Evolutionary conservation across 305 asterid genomes (phyloP), one percentile per base, ranked within the genome.

Genomic region (Nicotiana rustica): DNA sequence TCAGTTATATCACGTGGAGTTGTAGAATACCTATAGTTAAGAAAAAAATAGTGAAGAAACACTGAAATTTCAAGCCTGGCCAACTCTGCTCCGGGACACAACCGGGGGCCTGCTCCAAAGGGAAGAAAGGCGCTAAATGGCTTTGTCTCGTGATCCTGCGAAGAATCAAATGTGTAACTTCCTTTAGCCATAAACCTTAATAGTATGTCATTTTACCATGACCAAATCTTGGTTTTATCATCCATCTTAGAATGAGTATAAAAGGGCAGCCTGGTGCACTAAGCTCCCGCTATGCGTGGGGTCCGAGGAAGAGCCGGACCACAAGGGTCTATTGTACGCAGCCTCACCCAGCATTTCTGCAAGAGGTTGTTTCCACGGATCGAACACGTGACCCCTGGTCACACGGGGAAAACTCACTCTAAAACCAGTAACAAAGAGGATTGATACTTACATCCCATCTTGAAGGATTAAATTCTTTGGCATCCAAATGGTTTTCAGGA

Each of bases 51-150:
- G 83, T 94, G 97, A 79, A 94, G 98, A 82, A 92, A 94, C 81
- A 92, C 87, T 7, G 91, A 76, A 0, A 93, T 83, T 82, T 93
- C 98, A 15, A 94, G 92, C 86, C 88, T 93, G 66, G 97, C 98
- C 21, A 94, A 92, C 81, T 94, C 94, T 80, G 91, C 92, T 85
- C 95, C 98, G 0, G 98, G 98, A 91, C 97, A 94, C 89, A 92
- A 70, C 79, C 97, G 87, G 85, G 89, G 88, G 67, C 98, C 97
- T 71, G 71, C 89, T 64, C 98, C 95, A 70, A 94, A 94, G 8
- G 97, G 97, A 36, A 93, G 89, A 83, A 91, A 93, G n/a, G 81
- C 81, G n/a, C 93, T 95, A 70, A 18, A 70, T 5, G 91, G 91
- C 83, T 87, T 94, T 0, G 94, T 89, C 18, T 85, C 85, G 59